phyloP scores from a whole-genome alignment of 2,329 filamentous ascomycete genomes.

The Fusarium tanahbumbuense region DNA sequence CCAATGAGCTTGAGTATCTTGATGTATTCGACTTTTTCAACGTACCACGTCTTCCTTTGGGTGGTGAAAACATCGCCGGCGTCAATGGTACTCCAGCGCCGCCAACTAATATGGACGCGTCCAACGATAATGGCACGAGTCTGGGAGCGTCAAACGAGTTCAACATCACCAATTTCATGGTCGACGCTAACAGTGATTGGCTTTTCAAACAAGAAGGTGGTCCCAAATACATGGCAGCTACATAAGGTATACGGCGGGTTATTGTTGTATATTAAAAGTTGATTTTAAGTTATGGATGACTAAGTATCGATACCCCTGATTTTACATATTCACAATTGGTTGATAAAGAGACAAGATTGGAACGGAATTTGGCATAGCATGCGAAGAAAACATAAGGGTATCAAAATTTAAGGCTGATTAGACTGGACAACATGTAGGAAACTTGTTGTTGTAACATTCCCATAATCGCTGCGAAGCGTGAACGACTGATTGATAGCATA shows the following conservation, averaged over 20 bases:
- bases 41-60: constrained; percentile 76
- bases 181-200: constrained; percentile 80
- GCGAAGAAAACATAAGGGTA: not conserved
- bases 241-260: constrained; percentile 7
- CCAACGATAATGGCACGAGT: constrained; percentile 44
- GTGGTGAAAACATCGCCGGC: constrained; percentile 51
- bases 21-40: constrained; percentile 98
- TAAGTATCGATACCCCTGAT: constrained; percentile 35
- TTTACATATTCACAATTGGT: constrained; percentile 13
- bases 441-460: not conserved
- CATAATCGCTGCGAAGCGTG: not conserved
- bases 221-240: constrained; percentile 45
- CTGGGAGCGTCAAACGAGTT: constrained; percentile 67
- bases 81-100: constrained; percentile 34
- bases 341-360: not conserved
- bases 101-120: constrained; percentile 44
- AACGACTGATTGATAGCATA: not conserved
- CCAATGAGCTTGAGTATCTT: constrained; percentile 88
- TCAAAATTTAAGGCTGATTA: not conserved
- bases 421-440: constrained; percentile 5
- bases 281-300: constrained; percentile 7
- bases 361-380: not conserved
- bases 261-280: constrained; percentile 1
- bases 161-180: constrained; percentile 83
- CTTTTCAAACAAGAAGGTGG: constrained; percentile 68